These are phyloP conservation scores for Kodamaea sp. DNA, from an alignment of 1,139 yeast genomes.

Conservation along the genomic window DNA sequence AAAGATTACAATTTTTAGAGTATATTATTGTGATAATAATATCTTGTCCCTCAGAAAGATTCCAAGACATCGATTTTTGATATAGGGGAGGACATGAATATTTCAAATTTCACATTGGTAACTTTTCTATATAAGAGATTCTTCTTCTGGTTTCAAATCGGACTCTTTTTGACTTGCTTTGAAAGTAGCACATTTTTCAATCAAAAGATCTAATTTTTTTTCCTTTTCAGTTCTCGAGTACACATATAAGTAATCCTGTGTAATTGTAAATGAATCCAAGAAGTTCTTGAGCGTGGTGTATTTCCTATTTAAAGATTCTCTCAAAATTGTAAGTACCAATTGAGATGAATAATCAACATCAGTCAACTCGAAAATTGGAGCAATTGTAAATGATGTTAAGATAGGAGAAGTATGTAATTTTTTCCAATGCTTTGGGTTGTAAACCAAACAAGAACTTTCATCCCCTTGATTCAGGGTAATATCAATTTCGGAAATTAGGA, in stretches of 20 bases:
- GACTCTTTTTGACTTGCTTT: background rate
- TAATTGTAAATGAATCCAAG: conserved; percentile 21
- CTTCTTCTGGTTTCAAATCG: conserved; percentile 1
- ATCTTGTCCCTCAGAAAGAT: background rate
- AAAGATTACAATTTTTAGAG: conserved; percentile 2
- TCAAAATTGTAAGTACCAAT: conserved; percentile 13
- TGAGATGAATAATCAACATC: conserved; percentile 1
- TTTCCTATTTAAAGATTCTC: conserved; percentile 19
- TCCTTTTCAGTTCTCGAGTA: conserved; percentile 24
- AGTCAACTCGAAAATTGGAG: conserved; percentile 11
- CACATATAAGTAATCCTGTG: conserved; percentile 26
- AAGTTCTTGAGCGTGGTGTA: conserved; percentile 15
- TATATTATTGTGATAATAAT: no score
- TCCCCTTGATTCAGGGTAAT: conserved; percentile 10
- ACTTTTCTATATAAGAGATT: background rate
- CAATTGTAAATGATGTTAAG: conserved; percentile 22
- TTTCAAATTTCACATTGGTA: no score
- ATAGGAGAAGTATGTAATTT: conserved; percentile 18
- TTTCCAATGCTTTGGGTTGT: conserved; percentile 26
- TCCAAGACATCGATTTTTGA: background rate
- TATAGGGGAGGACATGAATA: no score
- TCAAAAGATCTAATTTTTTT: conserved; percentile 6
- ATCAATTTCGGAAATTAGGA: conserved; percentile 49
- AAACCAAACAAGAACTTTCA: conserved; percentile 8
- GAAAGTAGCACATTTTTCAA: background rate